Evolutionary conservation across 345 rosid genomes (phyloP), one percentile per base, ranked within the genome.

Genomic region (Eucalyptus melliodora): DNA sequence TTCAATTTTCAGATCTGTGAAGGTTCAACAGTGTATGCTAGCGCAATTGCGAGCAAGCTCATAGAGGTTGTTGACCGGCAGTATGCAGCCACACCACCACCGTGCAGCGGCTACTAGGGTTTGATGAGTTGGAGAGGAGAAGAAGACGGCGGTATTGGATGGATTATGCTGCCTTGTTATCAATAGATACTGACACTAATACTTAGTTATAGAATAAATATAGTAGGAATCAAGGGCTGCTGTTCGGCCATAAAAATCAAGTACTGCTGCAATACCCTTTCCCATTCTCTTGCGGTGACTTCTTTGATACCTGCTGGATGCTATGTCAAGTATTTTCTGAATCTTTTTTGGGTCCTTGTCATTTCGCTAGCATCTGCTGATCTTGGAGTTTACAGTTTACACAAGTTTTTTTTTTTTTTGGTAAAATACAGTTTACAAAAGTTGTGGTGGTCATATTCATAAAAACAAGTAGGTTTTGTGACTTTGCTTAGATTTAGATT

Each of bases 1-100:
- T 37, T 87, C n/a, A 13, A 85, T 42, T 45, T 87, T 90, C 92
- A 93, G 95, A 90, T 93, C 24, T 31, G 50, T 30, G 93, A 92
- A 90, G 95, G 93, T 8, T 92, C 94, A 37, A 89, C 90, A 30
- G 92, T 93, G 55, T 93, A 93, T 91, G 96, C 96, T 23, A 94
- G 96, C 88, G 95, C 95, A 17, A 94, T 97, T 90, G 99, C 98
- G 86, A 96, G 94, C 94, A 95, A 92, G 89, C 94, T 97, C 67
- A 96, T 97, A 67, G 96, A 96, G 91, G 98, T 92, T 47, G 90
- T 96, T 92, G 97, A 96, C 91, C 91, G 89, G 89, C 94, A 96
- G 88, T 93, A 92, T 91, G 92, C 95, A 87, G 95, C 93, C 42
- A 91, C 89, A 81, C 92, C 93, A 87, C 90, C 95, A 65, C 34